Evolutionary conservation across 1,139 yeast genomes (phyloP).

Genomic region (Lodderomyces theae): DNA sequence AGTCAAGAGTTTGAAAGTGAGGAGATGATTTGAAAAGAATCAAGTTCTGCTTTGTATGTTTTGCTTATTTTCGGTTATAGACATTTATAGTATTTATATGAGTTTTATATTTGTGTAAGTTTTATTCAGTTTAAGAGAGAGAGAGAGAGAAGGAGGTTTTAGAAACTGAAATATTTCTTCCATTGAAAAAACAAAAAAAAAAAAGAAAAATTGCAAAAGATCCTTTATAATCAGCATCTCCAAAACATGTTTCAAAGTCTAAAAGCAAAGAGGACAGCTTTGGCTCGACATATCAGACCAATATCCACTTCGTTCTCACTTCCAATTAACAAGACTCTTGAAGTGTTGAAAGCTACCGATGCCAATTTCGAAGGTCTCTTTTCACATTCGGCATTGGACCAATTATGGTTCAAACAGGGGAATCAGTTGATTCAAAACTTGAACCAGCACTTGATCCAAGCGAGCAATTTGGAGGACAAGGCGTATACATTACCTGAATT

Average conservation of each 20-base stretch:
- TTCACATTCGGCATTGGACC: constrained; percentile 49
- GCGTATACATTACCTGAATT: constrained; percentile 34
- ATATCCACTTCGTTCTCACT: constrained; percentile 22
- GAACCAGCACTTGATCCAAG: constrained; percentile 36
- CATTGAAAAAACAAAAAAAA: constrained; percentile 6
- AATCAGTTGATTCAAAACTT: constrained; percentile 45
- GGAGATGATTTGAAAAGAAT: too few species aligned
- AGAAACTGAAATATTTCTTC: too few species aligned
- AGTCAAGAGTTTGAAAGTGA: constrained; percentile 84
- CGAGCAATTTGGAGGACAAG: constrained; percentile 6
- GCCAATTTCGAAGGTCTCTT: constrained; percentile 54
- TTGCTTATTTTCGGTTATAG: not conserved
- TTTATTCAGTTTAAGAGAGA: not conserved
- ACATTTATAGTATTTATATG: not conserved
- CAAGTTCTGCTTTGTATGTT: not conserved
- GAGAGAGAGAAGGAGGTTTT: not conserved
- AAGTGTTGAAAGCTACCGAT: constrained; percentile 27
- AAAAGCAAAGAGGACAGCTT: not conserved
- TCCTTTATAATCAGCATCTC: too few species aligned
- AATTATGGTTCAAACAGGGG: constrained; percentile 61
- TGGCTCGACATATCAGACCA: not conserved
- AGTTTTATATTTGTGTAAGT: constrained; percentile 1
- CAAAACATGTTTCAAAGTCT: not conserved
- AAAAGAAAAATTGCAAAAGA: constrained; percentile 4
- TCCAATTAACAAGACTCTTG: constrained; percentile 23